Conservation (phyloP, 2,329 filamentous ascomycete genomes). For the Aspergillus fischeri region DNA sequence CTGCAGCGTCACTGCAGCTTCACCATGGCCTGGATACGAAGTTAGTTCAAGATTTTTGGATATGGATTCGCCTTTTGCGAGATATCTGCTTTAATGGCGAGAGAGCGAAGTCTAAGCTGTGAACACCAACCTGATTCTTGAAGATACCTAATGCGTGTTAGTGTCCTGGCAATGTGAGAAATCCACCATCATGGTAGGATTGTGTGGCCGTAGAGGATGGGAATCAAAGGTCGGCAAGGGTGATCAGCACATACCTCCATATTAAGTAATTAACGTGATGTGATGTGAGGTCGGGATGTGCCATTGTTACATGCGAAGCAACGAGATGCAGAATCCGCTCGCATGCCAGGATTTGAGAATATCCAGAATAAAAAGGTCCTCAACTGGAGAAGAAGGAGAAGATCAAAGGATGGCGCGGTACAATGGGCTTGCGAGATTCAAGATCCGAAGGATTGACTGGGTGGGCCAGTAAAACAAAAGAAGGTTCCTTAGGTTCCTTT, state of each 20-base stretch:
- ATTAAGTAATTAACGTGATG: conserved; percentile 67
- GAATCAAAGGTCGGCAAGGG: not conserved
- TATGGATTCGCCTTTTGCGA: not conserved
- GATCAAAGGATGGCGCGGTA: conserved; percentile 3
- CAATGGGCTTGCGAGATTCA: conserved; percentile 5
- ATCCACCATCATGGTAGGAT: conserved; percentile 16
- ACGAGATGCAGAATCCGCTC: conserved; percentile 25
- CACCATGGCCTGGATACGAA: conserved; percentile 48
- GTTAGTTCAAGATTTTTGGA: conserved; percentile 10
- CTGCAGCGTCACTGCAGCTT: conserved; percentile 57
- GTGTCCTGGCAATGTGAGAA: conserved; percentile 3
- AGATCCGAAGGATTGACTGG: conserved; percentile 1
- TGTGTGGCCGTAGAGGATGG: conserved; percentile 1
- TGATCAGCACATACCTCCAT: conserved; percentile 52
- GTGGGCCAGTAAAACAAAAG: not conserved
- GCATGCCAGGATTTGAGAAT: conserved; percentile 26
- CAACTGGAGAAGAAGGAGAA: conserved; percentile 14
- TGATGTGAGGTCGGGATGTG: conserved; percentile 40
- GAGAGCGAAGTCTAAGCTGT: conserved; percentile 13
- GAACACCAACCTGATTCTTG: conserved; percentile 50
- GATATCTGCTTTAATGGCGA: not conserved
- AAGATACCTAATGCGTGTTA: conserved; percentile 44
- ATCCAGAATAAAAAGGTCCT: conserved; percentile 19
- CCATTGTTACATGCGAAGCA: conserved; percentile 44
- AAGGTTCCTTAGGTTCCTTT: not conserved